Base-by-base conservation (phyloP, 176 grass and related monocot genomes). In the Avena atlantica region DNA sequence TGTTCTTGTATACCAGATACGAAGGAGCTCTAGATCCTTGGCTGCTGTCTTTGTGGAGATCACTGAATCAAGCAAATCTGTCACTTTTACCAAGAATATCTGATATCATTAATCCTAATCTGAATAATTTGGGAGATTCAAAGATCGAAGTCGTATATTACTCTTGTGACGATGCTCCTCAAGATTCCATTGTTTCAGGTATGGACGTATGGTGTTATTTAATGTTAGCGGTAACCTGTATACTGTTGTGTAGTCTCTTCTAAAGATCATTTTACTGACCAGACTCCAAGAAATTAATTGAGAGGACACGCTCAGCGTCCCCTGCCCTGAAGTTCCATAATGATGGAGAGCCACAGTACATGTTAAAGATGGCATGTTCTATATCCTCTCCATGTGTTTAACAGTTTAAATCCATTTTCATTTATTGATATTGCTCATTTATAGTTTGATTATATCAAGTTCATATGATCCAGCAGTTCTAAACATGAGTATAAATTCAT, bases 21-120 rank as follows among this genome's bases (percentile, higher is more conserved):
- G 96, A 98, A 92, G 96, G 96, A 58, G 82, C 88, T 82, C 66
- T 98, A 29, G 96, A 95, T 63, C 92, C 91, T 66, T 98, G 93
- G 96, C 88, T 98, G 86, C 76, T 88, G 51, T 91, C 90, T 78
- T 37, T 98, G 50, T 98, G 96, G 96, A 92, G 85, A 79, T 91
- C 74, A 63, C 60, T 92, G 77, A 90, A 92, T 92, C 85, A 89
- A 85, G 84, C 78, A 66, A 79, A 92, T 64, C 74, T 59, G 6
- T 79, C 72, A 68, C 80, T 98, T 73, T 70, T 98, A 89, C 93
- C 93, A 79, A 86, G 89, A 53, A 44, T 95, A 74, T 95, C 87
- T 76, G 85, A 98, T 89, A 95, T 95, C 57, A 89, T 69, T 64
- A 44, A 94, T 90, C 90, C 96, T 78, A 83, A 82, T 86, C 76